Evolutionary conservation across 2,329 filamentous ascomycete species (phyloP).

Genomic region (Cercospora janseana): DNA sequence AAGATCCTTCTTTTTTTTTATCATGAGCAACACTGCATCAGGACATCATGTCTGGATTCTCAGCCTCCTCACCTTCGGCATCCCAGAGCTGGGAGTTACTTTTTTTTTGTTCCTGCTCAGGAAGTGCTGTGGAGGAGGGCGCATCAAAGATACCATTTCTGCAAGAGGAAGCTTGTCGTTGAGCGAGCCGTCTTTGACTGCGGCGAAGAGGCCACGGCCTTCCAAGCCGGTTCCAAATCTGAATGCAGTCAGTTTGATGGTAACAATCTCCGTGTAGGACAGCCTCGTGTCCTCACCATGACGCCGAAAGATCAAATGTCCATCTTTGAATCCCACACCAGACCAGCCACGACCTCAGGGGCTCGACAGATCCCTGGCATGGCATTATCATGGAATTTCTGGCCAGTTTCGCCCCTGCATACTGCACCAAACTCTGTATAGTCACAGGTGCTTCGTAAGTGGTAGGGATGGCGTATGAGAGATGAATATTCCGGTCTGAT

Average conservation of each 20-base stretch:
- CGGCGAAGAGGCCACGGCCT: conserved; percentile 31
- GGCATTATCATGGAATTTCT: conserved; percentile 18
- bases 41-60: too few species aligned
- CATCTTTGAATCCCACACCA: conserved; percentile 28
- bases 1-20: conserved; percentile 34
- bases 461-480: conserved; percentile 5
- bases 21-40: background rate
- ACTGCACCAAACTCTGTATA: conserved; percentile 29
- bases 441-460: conserved; percentile 22
- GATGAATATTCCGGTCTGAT: background rate
- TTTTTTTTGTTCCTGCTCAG: conserved; percentile 35
- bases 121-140: conserved; percentile 39
- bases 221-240: conserved; percentile 36
- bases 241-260: too few species aligned
- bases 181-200: conserved; percentile 8
- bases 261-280: too few species aligned
- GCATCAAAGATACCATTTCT: conserved; percentile 41
- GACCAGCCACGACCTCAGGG: conserved; percentile 28
- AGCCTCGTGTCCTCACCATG: too few species aligned
- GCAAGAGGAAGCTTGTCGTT: conserved; percentile 27
- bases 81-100: conserved; percentile 34
- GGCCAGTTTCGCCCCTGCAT: conserved; percentile 15
- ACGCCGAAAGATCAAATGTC: conserved; percentile 33
- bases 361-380: conserved; percentile 33
- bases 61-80: conserved; percentile 16